Conservation (phyloP, 352 stramenopile species). For the Aphanomyces astaci region DNA sequence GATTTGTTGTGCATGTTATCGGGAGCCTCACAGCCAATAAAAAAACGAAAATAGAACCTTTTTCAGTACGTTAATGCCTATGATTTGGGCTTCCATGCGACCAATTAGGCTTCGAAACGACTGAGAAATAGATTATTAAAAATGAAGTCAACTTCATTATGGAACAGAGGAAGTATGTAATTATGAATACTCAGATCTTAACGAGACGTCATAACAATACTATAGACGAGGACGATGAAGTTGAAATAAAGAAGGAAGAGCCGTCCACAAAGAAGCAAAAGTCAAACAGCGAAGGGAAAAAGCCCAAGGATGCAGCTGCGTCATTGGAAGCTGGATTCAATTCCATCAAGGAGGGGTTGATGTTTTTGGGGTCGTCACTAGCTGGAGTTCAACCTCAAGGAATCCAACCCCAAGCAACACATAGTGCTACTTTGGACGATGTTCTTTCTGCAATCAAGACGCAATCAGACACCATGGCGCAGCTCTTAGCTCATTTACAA, state of each 20-base stretch:
- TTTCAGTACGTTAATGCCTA: background rate
- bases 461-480: background rate
- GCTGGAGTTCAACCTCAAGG: too few species aligned
- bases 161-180: background rate
- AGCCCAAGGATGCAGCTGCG: background rate
- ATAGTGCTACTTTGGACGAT: background rate
- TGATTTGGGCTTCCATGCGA: background rate
- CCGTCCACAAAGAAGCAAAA: background rate
- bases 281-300: background rate
- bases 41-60: background rate
- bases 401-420: background rate
- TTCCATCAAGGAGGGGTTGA: slow-evolving; percentile 1
- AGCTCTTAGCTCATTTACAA: background rate
- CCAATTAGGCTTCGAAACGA: background rate
- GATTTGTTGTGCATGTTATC: background rate
- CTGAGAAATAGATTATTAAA: background rate
- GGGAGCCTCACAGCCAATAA: background rate
- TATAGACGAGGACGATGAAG: background rate
- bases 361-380: background rate
- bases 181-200: background rate
- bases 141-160: background rate
- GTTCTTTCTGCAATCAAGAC: background rate
- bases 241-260: too few species aligned
- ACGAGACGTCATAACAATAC: background rate
- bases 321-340: background rate